Base-by-base conservation (phyloP, 2,329 filamentous ascomycete species). In the Neofusicoccum cordaticola region DNA sequence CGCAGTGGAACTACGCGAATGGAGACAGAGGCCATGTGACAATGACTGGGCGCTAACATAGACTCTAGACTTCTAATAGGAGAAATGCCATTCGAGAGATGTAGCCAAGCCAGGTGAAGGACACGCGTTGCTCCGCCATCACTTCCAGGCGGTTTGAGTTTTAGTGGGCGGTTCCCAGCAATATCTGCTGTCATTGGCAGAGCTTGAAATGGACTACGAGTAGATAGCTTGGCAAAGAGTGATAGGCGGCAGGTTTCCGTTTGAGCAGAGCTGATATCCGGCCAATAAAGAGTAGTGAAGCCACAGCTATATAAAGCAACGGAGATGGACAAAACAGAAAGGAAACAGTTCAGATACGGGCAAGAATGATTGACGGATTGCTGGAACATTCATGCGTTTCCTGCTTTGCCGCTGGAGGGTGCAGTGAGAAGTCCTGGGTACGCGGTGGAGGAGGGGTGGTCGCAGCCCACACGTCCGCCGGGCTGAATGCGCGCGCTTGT, bases 251-350 rank as follows among this genome's bases (percentile, higher is more conserved):
- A 35, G 5, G 9, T 35, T 47, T 27, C n/a, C 35, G 56, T 47
- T 60, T 37, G 56, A 42, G 27, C 56, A 4, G 56, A 12, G 5
- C 2, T 22, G 27, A 11, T 11, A 11, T 13, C 37, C 41, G 11
- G 27, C 56, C 56, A 60, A 47, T 60, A 15, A 8, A 6, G 41
- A 4, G 41, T 2, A 1, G 41, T 7, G 22, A 22, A 4, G n/a
- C 11, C 2, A 19, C 17, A 15, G 22, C 41, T 45, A 58, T 35
- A 44, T 44, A 58, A 47, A 37, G 56, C 56, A 47, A 37, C n/a
- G 56, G 42, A 60, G 22, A 13, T 27, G n/a, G 41, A 60, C 56
- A 37, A 60, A 60, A 60, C 56, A 27, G 56, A 60, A 47, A 13
- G 56, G 56, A 60, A 60, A 58, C 41, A 3, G 41, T 35, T 45